Percentiles rank a stretch among this genome's conserved stretches.
These are phyloP conservation scores for Ophiostoma sp. DNA, from an alignment of 2,329 filamentous ascomycete species.

Conservation along the genomic window DNA sequence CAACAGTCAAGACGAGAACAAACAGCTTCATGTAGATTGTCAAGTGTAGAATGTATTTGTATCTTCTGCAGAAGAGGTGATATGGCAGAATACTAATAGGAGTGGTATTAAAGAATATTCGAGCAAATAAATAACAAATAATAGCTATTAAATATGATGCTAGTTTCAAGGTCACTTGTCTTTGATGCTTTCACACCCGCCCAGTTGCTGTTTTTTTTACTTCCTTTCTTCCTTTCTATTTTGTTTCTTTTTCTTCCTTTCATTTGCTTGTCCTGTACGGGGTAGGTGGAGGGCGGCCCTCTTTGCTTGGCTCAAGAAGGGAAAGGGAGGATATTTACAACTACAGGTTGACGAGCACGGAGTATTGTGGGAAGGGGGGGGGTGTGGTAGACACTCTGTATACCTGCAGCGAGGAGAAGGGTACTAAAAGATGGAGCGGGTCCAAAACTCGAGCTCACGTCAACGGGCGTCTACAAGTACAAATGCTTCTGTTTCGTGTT, in stretches of 20 bases:
- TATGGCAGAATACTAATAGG: not conserved
- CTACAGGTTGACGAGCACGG: not conserved
- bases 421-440: not conserved
- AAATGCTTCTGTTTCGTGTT: not conserved
- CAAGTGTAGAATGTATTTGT: not conserved
- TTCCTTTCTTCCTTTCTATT: not conserved
- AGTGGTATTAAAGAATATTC: not conserved
- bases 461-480: constrained; percentile 5
- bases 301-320: not conserved
- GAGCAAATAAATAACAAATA: not conserved
- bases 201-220: not conserved
- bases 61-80: not conserved
- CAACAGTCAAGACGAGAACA: not conserved
- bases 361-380: not conserved
- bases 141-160: not conserved
- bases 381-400: not conserved
- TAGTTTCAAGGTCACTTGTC: not conserved
- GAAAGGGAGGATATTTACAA: not conserved
- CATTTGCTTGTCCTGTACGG: not conserved
- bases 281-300: not conserved
- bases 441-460: constrained; percentile 1
- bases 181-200: constrained; percentile 7
- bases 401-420: not conserved
- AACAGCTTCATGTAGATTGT: not conserved
- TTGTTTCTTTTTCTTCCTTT: not conserved